phyloP scores from a whole-genome alignment of 176 grass and related monocot genomes.

The Pontederia crassipes region DNA sequence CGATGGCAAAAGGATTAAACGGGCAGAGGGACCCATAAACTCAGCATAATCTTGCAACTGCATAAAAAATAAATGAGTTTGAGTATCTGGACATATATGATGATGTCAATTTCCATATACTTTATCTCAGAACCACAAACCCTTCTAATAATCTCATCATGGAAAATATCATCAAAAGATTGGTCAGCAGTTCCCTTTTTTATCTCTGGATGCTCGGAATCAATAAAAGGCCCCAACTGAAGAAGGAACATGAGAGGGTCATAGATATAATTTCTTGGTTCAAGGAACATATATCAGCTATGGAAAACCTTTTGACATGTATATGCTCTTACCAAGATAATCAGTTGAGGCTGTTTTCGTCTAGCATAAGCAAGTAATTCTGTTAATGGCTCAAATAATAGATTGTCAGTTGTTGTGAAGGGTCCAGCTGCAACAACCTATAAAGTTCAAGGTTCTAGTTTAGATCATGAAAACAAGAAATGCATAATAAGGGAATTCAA shows the following conservation, averaged over 20 bases:
- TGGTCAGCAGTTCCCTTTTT: constrained; percentile 65
- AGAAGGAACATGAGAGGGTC: not conserved
- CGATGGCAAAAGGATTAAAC: constrained; percentile 66
- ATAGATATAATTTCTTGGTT: not conserved
- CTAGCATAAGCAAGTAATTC: constrained; percentile 82
- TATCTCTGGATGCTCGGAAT: constrained; percentile 88
- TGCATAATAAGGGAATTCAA: too few species aligned
- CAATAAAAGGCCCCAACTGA: constrained; percentile 98
- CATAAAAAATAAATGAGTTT: constrained; percentile 14
- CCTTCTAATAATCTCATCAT: constrained; percentile 71
- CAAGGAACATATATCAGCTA: not conserved
- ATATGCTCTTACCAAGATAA: constrained; percentile 63
- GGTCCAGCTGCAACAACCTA: constrained; percentile 87
- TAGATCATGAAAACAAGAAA: not conserved
- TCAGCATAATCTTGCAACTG: constrained; percentile 74
- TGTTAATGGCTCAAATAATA: constrained; percentile 83
- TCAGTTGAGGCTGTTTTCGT: constrained; percentile 68
- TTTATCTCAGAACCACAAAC: constrained; percentile 21
- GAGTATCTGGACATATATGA: constrained; percentile 15
- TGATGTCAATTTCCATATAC: constrained; percentile 14
- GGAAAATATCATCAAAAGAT: constrained; percentile 72
- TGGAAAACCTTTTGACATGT: constrained; percentile 2
- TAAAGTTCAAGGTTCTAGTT: constrained; percentile 23
- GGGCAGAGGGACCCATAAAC: constrained; percentile 58
- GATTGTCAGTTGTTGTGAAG: constrained; percentile 86